Evolutionary conservation across 1,284 basidiomycete genomes (phyloP).

Genomic region (Cutaneotrichosporon sp.): DNA sequence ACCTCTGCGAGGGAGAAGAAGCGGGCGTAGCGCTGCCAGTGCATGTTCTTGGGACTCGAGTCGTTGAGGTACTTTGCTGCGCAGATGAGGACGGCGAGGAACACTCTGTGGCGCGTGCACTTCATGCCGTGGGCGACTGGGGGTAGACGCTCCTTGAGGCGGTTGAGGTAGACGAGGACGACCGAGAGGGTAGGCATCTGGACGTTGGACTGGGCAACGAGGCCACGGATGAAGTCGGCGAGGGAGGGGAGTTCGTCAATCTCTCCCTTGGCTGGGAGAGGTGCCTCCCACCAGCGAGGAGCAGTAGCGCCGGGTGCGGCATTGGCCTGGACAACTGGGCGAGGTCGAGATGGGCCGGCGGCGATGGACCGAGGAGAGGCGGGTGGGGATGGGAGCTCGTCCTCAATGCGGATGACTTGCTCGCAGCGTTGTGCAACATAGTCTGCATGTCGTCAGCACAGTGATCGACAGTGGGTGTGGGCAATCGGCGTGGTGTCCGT

Average conservation of each 20-base stretch:
- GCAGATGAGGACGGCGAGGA: slow-evolving; percentile 91
- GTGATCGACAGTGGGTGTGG: not conserved
- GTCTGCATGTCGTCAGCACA: slow-evolving; percentile 6
- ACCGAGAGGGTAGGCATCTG: slow-evolving; percentile 87
- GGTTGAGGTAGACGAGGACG: slow-evolving; percentile 90
- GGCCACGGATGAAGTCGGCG: slow-evolving; percentile 77
- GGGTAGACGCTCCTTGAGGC: slow-evolving; percentile 75
- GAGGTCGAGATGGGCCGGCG: slow-evolving; percentile 24
- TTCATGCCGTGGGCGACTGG: slow-evolving; percentile 61
- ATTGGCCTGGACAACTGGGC: not conserved
- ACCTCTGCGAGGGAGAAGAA: slow-evolving; percentile 63
- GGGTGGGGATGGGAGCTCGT: slow-evolving; percentile 19
- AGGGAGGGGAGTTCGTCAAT: slow-evolving; percentile 59
- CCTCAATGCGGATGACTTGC: slow-evolving; percentile 41
- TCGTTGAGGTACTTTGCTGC: slow-evolving; percentile 98
- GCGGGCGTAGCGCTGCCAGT: slow-evolving; percentile 74
- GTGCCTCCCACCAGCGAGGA: slow-evolving; percentile 42
- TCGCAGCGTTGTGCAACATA: slow-evolving; percentile 36
- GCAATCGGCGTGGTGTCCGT: not conserved
- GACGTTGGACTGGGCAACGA: slow-evolving; percentile 81
- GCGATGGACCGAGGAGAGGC: slow-evolving; percentile 9
- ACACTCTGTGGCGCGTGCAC: slow-evolving; percentile 89
- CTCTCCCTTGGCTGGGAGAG: slow-evolving; percentile 29
- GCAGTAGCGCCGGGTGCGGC: not conserved
- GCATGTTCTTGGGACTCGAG: slow-evolving; percentile 88